These are phyloP conservation scores for Macadamia integrifolia DNA, from an alignment of 164 flowering plant species.

Conservation along the genomic window DNA sequence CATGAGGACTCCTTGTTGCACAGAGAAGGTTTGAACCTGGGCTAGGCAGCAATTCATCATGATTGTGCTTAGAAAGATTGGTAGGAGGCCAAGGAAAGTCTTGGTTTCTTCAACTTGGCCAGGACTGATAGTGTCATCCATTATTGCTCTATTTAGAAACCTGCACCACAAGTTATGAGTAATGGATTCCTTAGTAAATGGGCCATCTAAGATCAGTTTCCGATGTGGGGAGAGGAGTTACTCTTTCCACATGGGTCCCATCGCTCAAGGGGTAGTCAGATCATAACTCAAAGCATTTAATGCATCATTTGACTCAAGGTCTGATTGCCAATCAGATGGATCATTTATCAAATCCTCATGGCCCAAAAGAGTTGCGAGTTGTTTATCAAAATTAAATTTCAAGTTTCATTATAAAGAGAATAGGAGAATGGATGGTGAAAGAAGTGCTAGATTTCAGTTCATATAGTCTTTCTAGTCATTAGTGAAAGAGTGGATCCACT, in stretches of 20 bases:
- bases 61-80: constrained; percentile 23
- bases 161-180: background rate
- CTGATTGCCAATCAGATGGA: too few relatives aligned
- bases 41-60: constrained; percentile 32
- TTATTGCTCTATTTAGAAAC: constrained; percentile 7
- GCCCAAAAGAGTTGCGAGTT: too few relatives aligned
- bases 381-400: too few relatives aligned
- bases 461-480: too few relatives aligned
- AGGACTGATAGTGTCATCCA: background rate
- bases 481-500: too few relatives aligned
- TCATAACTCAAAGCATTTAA: background rate
- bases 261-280: background rate
- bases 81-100: constrained; percentile 20
- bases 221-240: too few relatives aligned
- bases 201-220: background rate
- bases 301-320: background rate
- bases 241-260: too few relatives aligned
- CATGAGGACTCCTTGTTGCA: constrained; percentile 28
- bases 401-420: too few relatives aligned
- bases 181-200: background rate
- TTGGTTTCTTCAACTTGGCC: constrained; percentile 31
- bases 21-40: constrained; percentile 28
- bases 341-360: too few relatives aligned
- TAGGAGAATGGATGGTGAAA: too few relatives aligned
- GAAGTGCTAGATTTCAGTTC: too few relatives aligned